A percentile compares a stretch with the other conserved stretches of the same genome.
phyloP scores from a whole-genome alignment of 108 stramenopile species.

The Nannochloropsis salina region DNA sequence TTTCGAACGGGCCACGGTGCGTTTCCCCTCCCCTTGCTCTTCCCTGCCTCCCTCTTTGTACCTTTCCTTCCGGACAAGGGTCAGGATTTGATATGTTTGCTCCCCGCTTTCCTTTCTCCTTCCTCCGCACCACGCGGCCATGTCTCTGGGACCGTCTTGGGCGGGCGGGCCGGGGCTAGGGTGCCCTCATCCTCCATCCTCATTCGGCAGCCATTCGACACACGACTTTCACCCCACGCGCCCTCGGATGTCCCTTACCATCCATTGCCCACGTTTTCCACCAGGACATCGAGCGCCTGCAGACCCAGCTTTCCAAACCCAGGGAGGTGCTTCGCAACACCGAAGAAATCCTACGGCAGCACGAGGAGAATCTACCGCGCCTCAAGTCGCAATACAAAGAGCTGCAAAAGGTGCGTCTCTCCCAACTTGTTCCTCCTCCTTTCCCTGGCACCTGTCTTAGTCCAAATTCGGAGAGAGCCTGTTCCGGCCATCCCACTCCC shows the following conservation, averaged over 20 bases:
- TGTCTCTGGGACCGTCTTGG: too few species aligned
- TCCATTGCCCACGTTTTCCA: too few species aligned
- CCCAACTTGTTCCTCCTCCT: neutral
- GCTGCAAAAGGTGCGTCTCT: neutral
- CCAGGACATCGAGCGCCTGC: neutral
- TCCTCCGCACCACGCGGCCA: too few species aligned
- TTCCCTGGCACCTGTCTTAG: neutral
- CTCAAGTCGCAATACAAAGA: neutral
- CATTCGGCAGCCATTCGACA: too few species aligned
- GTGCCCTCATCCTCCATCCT: too few species aligned
- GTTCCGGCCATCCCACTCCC: neutral
- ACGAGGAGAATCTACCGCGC: neutral
- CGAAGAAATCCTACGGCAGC: neutral
- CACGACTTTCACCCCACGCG: too few species aligned
- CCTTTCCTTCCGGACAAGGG: neutral
- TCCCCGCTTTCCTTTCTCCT: too few species aligned
- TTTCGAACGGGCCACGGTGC: slow-evolving; percentile 89
- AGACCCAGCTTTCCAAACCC: neutral
- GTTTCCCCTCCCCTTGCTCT: neutral
- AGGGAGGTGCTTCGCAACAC: neutral
- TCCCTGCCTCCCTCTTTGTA: neutral
- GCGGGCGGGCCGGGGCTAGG: too few species aligned
- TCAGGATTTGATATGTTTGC: too few species aligned
- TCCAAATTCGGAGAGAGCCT: too few species aligned
- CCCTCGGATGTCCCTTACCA: too few species aligned